A percentile compares a stretch with the other conserved stretches of the same genome.
Evolutionary conservation across 345 rosid genomes (phyloP).

Genomic region (Gossypium mustelinum): DNA sequence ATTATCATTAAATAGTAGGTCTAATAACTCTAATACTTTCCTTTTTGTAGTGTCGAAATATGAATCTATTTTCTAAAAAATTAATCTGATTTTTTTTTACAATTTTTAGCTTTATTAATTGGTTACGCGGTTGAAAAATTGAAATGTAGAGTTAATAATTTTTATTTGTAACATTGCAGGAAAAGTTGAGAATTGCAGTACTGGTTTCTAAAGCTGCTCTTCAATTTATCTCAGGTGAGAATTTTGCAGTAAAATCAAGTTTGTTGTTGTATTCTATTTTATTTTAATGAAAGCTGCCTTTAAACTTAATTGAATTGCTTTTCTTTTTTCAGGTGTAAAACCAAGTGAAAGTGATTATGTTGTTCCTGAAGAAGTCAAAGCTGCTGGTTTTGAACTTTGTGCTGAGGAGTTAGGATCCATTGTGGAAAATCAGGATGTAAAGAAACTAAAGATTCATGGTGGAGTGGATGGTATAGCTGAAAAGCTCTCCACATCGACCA

Average conservation of each 20-base stretch:
- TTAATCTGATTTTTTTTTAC: background rate
- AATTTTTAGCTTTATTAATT: background rate
- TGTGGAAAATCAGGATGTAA: constrained; percentile 73
- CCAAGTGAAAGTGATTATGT: constrained; percentile 75
- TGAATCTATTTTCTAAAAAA: background rate
- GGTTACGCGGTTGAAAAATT: background rate
- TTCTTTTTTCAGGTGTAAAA: constrained; percentile 47
- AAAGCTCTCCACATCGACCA: constrained; percentile 58
- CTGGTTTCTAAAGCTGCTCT: constrained; percentile 89
- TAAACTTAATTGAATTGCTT: background rate
- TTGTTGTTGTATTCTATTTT: background rate
- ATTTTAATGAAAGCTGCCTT: background rate
- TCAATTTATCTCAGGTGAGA: constrained; percentile 72
- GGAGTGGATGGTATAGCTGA: constrained; percentile 63
- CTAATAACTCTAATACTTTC: no score
- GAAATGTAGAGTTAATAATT: background rate
- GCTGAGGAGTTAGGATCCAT: constrained; percentile 84
- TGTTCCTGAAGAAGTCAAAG: constrained; percentile 77
- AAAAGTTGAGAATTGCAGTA: constrained; percentile 81
- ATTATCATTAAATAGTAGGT: no score
- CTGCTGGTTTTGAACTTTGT: constrained; percentile 74
- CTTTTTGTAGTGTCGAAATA: no score
- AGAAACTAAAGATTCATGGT: constrained; percentile 72
- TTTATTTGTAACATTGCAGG: constrained; percentile 36
- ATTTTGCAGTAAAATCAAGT: constrained; percentile 2